These are phyloP conservation scores for Salvia sclarea DNA, from an alignment of 305 asterid genomes.

Conservation along the genomic window DNA sequence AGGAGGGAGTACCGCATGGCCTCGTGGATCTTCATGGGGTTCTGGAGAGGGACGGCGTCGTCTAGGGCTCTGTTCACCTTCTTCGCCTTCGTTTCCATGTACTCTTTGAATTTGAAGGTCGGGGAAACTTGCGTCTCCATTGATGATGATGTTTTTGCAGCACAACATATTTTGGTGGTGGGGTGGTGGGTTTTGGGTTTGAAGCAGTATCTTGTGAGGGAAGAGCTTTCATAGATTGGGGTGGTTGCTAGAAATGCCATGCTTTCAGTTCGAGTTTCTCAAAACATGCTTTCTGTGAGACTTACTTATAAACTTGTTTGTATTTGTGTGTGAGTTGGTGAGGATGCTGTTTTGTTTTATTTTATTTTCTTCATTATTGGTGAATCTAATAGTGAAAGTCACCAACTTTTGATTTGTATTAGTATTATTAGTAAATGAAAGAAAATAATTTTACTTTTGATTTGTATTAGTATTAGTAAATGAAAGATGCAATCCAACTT, in stretches of 20 bases:
- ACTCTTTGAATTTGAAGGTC: slow-evolving; percentile 48
- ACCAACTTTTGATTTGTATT: neutral
- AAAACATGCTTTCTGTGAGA: neutral
- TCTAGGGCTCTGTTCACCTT: slow-evolving; percentile 60
- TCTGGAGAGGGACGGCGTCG: slow-evolving; percentile 58
- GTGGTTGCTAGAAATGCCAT: slow-evolving; percentile 50
- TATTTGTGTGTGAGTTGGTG: neutral
- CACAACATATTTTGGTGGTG: slow-evolving; percentile 25
- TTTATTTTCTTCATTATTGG: too few relatives aligned
- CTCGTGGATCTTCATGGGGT: slow-evolving; percentile 54
- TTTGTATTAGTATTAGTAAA: too few relatives aligned
- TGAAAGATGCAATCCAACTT: too few relatives aligned
- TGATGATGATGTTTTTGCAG: slow-evolving; percentile 29
- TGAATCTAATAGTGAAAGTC: neutral
- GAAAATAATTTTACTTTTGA: too few relatives aligned
- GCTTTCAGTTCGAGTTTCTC: neutral
- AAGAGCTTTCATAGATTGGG: slow-evolving; percentile 36
- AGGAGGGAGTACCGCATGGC: slow-evolving; percentile 87
- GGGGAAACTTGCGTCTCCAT: slow-evolving; percentile 39
- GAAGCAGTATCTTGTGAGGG: slow-evolving; percentile 30
- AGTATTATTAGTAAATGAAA: too few relatives aligned
- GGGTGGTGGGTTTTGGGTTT: slow-evolving; percentile 12
- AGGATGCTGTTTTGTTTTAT: slow-evolving; percentile 42
- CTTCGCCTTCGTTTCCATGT: slow-evolving; percentile 48
- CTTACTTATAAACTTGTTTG: neutral